phyloP scores from a whole-genome alignment of 768 basidiomycete species.

The Kwoniella sp. region DNA sequence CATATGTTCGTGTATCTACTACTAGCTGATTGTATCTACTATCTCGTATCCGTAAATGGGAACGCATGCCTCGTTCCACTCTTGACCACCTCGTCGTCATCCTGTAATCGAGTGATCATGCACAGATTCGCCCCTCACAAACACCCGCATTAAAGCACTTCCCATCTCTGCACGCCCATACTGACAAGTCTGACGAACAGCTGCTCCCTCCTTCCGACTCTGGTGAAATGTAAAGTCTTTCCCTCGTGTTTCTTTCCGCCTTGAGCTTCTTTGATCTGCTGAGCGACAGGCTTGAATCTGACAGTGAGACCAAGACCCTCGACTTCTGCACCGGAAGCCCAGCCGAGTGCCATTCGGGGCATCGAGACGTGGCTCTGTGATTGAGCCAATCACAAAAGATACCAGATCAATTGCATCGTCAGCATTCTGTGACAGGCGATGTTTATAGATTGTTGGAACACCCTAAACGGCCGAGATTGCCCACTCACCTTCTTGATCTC shows the following conservation, averaged over 20 bases:
- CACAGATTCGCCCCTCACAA: too few species aligned
- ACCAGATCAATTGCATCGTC: not conserved
- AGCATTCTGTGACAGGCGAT: too few species aligned
- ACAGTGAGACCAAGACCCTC: conserved; percentile 56
- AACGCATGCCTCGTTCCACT: too few species aligned
- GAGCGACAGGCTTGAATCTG: conserved; percentile 50
- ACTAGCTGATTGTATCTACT: too few species aligned
- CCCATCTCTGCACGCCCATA: conserved; percentile 56
- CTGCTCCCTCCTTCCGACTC: conserved; percentile 56
- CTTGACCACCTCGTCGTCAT: too few species aligned
- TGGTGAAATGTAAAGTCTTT: conserved; percentile 50
- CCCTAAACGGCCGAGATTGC: not conserved
- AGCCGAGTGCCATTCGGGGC: conserved; percentile 56
- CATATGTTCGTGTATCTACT: too few species aligned
- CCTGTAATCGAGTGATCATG: too few species aligned
- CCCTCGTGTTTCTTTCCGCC: conserved; percentile 41
- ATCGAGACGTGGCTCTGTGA: conserved; percentile 55
- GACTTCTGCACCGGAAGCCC: conserved; percentile 56
- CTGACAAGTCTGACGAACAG: conserved; percentile 56
- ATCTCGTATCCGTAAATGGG: too few species aligned
- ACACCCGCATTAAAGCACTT: conserved; percentile 51
- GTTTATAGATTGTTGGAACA: too few species aligned
- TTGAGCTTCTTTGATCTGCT: conserved; percentile 35
- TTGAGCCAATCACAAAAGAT: too few species aligned
- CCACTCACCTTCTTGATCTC: conserved; percentile 56